Evolutionary conservation across 345 rosid genomes (phyloP).

Genomic region (Garcia nutans): DNA sequence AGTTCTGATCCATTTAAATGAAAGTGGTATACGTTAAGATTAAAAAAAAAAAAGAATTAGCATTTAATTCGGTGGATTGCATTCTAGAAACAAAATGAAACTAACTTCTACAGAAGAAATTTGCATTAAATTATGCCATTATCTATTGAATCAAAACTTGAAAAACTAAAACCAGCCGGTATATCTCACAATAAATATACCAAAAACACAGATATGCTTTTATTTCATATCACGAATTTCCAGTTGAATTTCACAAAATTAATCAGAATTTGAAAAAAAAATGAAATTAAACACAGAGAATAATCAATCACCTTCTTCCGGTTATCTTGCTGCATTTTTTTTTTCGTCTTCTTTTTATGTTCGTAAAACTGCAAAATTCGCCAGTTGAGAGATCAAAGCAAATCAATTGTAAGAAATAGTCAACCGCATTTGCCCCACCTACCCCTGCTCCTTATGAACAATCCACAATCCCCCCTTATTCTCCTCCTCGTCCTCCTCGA

Average conservation of each 20-base stretch:
- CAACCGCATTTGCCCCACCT: slow-evolving; percentile 87
- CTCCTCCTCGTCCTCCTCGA: slow-evolving; percentile 54
- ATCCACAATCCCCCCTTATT: slow-evolving; percentile 49
- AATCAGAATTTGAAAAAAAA: too few species aligned
- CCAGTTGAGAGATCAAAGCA: background rate
- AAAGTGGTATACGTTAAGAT: slow-evolving; percentile 12
- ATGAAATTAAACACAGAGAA: background rate
- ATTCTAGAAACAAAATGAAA: slow-evolving; percentile 6
- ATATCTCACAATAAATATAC: background rate
- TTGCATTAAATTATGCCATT: slow-evolving; percentile 16
- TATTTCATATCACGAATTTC: background rate
- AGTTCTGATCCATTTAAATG: slow-evolving; percentile 5
- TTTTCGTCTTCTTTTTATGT: too few species aligned
- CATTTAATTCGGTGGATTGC: slow-evolving; percentile 17
- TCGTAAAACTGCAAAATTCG: too few species aligned
- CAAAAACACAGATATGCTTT: slow-evolving; percentile 3
- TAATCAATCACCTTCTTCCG: slow-evolving; percentile 64
- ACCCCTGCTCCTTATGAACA: slow-evolving; percentile 63
- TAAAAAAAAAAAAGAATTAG: background rate
- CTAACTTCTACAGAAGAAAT: background rate
- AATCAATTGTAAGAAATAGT: slow-evolving; percentile 19
- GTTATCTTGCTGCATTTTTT: slow-evolving; percentile 68
- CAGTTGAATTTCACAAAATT: background rate
- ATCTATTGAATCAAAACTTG: background rate
- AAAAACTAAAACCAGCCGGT: background rate